Conservation (phyloP, 2,329 filamentous ascomycete species). For the Thermothelomyces thermophilus region DNA sequence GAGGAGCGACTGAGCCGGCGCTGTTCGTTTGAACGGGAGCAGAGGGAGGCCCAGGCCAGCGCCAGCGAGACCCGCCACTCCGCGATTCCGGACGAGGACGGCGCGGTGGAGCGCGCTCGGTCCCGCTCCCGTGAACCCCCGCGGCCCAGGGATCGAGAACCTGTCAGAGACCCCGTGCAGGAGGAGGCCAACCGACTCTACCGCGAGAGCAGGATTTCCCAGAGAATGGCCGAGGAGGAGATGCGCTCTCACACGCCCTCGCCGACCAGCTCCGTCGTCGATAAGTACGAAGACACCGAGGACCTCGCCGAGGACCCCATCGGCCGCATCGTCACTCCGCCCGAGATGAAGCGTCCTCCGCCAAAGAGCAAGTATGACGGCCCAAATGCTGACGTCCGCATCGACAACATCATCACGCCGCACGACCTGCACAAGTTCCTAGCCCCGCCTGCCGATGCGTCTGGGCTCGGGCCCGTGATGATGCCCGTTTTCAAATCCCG, state of each 20-base stretch:
- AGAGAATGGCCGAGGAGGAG: constrained; percentile 48
- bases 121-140: constrained; percentile 24
- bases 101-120: constrained; percentile 35
- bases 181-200: constrained; percentile 54
- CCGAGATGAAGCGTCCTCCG: constrained; percentile 40
- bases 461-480: constrained; percentile 24
- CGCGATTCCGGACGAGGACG: constrained; percentile 37
- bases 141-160: constrained; percentile 28
- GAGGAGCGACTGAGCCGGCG: constrained; percentile 41
- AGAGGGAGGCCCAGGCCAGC: constrained; percentile 36
- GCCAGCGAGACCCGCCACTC: constrained; percentile 31
- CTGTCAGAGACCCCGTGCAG: constrained; percentile 36
- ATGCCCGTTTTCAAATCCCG: constrained; percentile 37
- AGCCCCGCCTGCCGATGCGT: constrained; percentile 23
- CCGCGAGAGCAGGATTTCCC: constrained; percentile 47
- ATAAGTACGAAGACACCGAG: constrained; percentile 44
- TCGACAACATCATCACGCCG: constrained; percentile 54
- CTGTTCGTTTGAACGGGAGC: constrained; percentile 44
- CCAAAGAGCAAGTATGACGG: constrained; percentile 48
- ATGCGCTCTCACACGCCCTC: constrained; percentile 47
- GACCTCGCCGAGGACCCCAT: constrained; percentile 31
- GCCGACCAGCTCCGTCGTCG: constrained; percentile 47
- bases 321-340: constrained; percentile 49
- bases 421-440: constrained; percentile 38
- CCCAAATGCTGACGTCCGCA: constrained; percentile 57